Conservation (phyloP, 805 yeast genomes). For the Saccharomyces cerevisiae region DNA sequence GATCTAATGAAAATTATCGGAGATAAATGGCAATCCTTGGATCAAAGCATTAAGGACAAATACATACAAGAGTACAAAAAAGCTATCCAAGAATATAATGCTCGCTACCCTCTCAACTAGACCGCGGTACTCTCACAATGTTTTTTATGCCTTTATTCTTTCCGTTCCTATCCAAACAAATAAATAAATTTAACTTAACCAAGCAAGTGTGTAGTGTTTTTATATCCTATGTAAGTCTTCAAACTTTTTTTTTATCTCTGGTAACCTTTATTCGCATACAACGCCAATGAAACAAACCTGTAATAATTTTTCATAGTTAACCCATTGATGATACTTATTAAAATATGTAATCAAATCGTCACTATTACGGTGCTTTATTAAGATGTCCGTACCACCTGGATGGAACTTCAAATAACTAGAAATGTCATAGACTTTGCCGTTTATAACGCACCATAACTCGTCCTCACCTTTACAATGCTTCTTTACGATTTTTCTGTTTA, state of each 20-base stretch:
- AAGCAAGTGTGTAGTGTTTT: background rate
- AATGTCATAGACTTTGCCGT: conserved; percentile 78
- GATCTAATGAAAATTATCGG: conserved; percentile 19
- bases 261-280: background rate
- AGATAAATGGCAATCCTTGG: conserved; percentile 21
- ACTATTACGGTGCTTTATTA: conserved; percentile 61
- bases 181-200: background rate
- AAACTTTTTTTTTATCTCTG: background rate
- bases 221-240: background rate
- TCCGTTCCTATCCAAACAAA: background rate
- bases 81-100: conserved; percentile 19
- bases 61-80: conserved; percentile 24
- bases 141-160: background rate
- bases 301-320: conserved; percentile 73
- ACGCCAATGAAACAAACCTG: conserved; percentile 73
- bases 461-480: conserved; percentile 44
- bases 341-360: conserved; percentile 72
- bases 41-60: conserved; percentile 13
- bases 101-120: background rate
- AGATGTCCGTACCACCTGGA: conserved; percentile 83
- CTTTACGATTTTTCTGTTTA: conserved; percentile 49
- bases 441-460: conserved; percentile 82
- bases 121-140: background rate
- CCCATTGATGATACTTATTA: conserved; percentile 70
- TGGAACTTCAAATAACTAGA: conserved; percentile 78